Percentiles rank a stretch among this genome's conserved stretches.
Evolutionary conservation across 495 filamentous ascomycete genomes (phyloP).

Genomic region (Aspergillus baeticus): DNA sequence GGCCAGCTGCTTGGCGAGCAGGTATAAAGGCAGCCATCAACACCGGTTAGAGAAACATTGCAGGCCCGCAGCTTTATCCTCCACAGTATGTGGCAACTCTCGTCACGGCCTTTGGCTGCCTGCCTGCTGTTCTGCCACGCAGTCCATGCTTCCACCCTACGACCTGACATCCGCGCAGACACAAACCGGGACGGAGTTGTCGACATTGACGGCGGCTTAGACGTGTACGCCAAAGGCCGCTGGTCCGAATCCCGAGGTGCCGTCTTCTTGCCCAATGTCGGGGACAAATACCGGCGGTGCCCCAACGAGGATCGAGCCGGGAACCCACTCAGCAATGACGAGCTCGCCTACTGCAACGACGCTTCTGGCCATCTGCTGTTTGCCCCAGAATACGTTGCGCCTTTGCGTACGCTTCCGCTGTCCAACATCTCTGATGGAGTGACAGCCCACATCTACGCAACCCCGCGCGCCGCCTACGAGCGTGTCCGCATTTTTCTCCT

Average conservation of each 20-base stretch:
- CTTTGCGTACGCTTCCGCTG: not conserved
- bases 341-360: conserved; percentile 40
- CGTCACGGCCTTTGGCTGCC: not conserved
- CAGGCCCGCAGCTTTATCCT: too few species aligned
- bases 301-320: not conserved
- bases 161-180: conserved; percentile 7
- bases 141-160: not conserved
- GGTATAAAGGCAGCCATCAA: too few species aligned
- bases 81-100: not conserved
- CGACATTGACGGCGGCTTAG: not conserved
- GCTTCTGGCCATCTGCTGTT: conserved; percentile 33
- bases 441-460: not conserved
- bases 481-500: conserved; percentile 9
- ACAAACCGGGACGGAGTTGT: conserved; percentile 7
- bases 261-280: conserved; percentile 8
- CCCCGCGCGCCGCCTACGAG: not conserved
- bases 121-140: not conserved
- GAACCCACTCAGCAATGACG: conserved; percentile 4
- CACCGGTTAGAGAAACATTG: too few species aligned
- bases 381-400: conserved; percentile 1
- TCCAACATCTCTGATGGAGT: not conserved
- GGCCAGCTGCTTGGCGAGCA: too few species aligned
- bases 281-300: conserved; percentile 6
- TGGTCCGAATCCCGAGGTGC: conserved; percentile 1
- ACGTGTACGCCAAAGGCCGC: not conserved